Base-by-base conservation (phyloP, 352 stramenopile species). In the Phytophthora melonis region DNA sequence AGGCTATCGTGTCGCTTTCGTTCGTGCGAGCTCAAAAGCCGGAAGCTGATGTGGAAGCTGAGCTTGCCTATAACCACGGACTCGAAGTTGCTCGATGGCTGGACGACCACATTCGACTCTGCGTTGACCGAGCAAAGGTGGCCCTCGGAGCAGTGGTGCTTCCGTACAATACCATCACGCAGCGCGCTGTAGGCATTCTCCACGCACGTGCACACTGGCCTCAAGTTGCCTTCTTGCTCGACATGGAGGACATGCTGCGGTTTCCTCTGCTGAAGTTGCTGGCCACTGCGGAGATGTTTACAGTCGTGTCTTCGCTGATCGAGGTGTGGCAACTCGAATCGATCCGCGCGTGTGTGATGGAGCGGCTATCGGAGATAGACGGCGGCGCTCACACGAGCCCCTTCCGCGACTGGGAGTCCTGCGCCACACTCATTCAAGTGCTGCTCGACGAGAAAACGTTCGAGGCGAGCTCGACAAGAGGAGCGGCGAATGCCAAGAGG, bases 41-140 rank as follows among this genome's bases (percentile, higher is more conserved):
- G 11, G 36, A 77, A 63, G 63, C 63, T 6, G 64, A 58, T 36
- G 72, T 70, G 21, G 45, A 60, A 3, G 39, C 69, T 61, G 52
- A 5, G 49, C 18, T 79, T 21, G 36, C 49, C 19, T 72, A 84
- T 50, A 78, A 69, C 59, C 83, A 93, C 62, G 86, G 82, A 18
- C 75, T 91, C 2, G 84, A 93, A 25, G 36, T 91, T 18, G 86
- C 82, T 49, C 79, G 83, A 10, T 84, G 74, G 59, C n/a, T 91
- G 8, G 64, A 84, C 50, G 58, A 68, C 1, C 80, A 87, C 57
- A 43, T 91, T 9, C 70, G 65, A n/a, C 68, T 77, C 3, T 75
- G 73, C 45, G 50, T 72, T 6, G 47, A 77, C 19, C 32, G 74
- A 18, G 64, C 78, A n/a, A 73, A 85, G 14, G 53, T 91, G n/a